A percentile compares a stretch with the other conserved stretches of the same genome.
phyloP scores from a whole-genome alignment of 2,329 filamentous ascomycete genomes.

The Fusarium sp. region DNA sequence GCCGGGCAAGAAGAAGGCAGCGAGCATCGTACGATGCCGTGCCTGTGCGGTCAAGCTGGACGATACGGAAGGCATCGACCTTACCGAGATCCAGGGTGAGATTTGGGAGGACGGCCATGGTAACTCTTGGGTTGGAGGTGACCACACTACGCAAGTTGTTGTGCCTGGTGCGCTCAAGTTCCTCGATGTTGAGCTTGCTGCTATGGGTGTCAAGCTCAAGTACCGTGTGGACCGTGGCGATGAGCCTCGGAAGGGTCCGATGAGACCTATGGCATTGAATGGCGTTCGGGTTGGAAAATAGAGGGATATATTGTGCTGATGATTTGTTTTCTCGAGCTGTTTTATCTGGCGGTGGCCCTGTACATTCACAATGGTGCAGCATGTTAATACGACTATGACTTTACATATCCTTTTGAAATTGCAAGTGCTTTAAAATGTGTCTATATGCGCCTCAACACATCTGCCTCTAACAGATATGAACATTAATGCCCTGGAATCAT shows the following conservation, averaged over 20 bases:
- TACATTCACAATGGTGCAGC: conserved; percentile 28
- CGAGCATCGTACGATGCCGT: conserved; percentile 81
- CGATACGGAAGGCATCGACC: conserved; percentile 67
- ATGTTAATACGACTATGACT: conserved; percentile 40
- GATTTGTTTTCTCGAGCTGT: conserved; percentile 39
- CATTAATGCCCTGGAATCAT: background rate
- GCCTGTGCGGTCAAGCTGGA: conserved; percentile 76
- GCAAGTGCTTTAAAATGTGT: background rate
- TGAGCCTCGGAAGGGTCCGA: conserved; percentile 65
- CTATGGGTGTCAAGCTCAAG: conserved; percentile 96
- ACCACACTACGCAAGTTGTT: conserved; percentile 90
- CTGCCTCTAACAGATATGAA: background rate
- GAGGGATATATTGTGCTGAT: conserved; percentile 26
- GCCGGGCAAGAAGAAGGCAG: conserved; percentile 72
- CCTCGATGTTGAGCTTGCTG: conserved; percentile 92
- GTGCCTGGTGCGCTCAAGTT: conserved; percentile 94
- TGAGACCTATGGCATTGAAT: conserved; percentile 56
- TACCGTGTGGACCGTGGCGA: conserved; percentile 78
- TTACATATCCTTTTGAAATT: background rate
- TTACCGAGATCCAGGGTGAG: conserved; percentile 72
- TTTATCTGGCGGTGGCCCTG: conserved; percentile 25
- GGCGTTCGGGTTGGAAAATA: conserved; percentile 49
- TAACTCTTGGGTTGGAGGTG: conserved; percentile 85
- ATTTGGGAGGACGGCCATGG: conserved; percentile 95
- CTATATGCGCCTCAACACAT: background rate